Evolutionary conservation across 2,329 filamentous ascomycete species (phyloP), one percentile per base, ranked within the genome.

Genomic region (Hyphodiscus sp.): DNA sequence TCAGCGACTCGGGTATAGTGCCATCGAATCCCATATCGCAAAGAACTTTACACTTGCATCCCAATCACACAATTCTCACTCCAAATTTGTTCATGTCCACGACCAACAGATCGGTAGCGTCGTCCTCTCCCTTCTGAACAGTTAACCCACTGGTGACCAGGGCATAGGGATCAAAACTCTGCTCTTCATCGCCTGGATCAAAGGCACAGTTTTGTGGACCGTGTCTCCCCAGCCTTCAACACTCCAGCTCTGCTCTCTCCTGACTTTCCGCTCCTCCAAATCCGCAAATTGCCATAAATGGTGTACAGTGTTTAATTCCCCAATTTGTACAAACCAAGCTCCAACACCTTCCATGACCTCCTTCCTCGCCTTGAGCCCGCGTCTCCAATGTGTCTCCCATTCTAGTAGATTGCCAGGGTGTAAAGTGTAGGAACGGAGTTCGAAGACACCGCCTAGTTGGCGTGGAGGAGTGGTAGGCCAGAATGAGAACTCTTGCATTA

Each of bases 401-500:
- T 99, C 94, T 8, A 99, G 80, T 44, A 99, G 78, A 70, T 96
- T 96, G 43, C 94, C 94, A 0, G 94, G 94, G 69, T 96, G 90
- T 20, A 99, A 80, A 5, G 91, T 96, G 76, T 99, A 99, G 1
- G 94, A 96, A 50, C 94, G 89, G 33, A 99, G 80, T 75, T 99
- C 94, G 68, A 99, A 99, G 43, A 99, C 73, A 45, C 94, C 94
- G 52, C 94, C 94, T 0, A 99, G 82, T 65, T 89, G 79, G 56
- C 94, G 89, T 0, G 94, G 94, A 5, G 91, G 81, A 0, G 90
- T 92, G 2, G 94, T 99, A 1, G 94, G 94, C 94, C 94, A 99
- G 80, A 99, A 99, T 38, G 91, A 96, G 74, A 99, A 99, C 72
- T 99, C 94, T 71, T 99, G 94, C 94, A 99, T 99, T 49, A 99